phyloP scores from a whole-genome alignment of 352 stramenopile species.

The Phytophthora constricta region DNA sequence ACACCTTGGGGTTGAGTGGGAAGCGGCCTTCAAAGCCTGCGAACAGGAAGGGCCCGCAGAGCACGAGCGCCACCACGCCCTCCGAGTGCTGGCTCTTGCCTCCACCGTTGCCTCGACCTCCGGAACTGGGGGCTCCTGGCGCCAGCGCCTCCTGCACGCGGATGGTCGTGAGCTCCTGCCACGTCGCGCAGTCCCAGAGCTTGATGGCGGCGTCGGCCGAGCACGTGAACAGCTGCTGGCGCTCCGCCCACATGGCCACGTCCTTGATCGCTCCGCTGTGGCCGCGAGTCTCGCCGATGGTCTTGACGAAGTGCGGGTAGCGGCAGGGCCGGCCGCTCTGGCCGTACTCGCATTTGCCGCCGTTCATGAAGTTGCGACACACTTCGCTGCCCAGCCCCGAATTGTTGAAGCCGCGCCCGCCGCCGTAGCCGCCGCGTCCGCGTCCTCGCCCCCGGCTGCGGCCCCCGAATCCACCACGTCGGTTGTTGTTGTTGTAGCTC shows the following conservation, averaged over 20 bases:
- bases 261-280: conserved; percentile 81
- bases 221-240: conserved; percentile 84
- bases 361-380: conserved; percentile 69
- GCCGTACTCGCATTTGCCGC: conserved; percentile 71
- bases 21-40: conserved; percentile 80
- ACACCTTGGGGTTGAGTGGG: conserved; percentile 57
- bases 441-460: conserved; percentile 56
- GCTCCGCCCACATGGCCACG: conserved; percentile 72
- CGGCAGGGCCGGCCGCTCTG: conserved; percentile 59
- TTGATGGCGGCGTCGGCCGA: conserved; percentile 75
- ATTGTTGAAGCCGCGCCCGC: conserved; percentile 11
- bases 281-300: conserved; percentile 80
- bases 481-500: conserved; percentile 72
- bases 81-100: conserved; percentile 42
- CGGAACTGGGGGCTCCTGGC: conserved; percentile 17
- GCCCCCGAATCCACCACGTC: conserved; percentile 62
- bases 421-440: conserved; percentile 39
- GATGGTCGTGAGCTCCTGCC: conserved; percentile 85
- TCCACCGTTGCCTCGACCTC: conserved; percentile 21
- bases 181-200: conserved; percentile 84
- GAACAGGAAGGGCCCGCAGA: conserved; percentile 82
- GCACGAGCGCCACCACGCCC: conserved; percentile 71
- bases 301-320: conserved; percentile 85
- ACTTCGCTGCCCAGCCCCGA: conserved; percentile 64
- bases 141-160: conserved; percentile 45